Percentiles rank a stretch among this genome's conserved stretches.
phyloP scores from a whole-genome alignment of 768 basidiomycete species.

The Dioszegia aurantiaca region DNA sequence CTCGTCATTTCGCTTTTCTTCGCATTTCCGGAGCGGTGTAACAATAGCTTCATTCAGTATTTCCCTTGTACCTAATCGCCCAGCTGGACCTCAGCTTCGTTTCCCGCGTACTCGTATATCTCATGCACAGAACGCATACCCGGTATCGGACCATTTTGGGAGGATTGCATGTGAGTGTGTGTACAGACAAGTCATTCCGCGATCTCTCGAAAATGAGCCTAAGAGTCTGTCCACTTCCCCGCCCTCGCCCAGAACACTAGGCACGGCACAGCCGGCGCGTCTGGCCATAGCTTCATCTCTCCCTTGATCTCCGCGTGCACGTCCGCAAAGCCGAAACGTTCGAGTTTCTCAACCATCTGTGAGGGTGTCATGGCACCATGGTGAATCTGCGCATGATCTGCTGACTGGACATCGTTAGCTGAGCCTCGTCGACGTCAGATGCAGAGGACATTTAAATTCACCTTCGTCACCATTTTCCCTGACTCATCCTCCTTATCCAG shows the following conservation, averaged over 20 bases:
- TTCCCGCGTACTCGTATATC: not conserved
- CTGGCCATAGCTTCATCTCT: conserved; percentile 30
- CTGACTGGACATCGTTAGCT: not conserved
- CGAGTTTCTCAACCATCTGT: conserved; percentile 19
- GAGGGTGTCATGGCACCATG: conserved; percentile 21
- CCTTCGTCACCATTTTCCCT: conserved; percentile 7
- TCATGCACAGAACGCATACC: not conserved
- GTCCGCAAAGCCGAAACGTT: conserved; percentile 24
- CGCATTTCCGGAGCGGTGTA: too few species aligned
- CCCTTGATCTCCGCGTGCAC: conserved; percentile 32
- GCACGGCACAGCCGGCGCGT: conserved; percentile 20
- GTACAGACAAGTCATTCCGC: too few species aligned
- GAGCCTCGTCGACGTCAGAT: not conserved
- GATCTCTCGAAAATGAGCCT: too few species aligned
- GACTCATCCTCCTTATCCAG: conserved; percentile 4
- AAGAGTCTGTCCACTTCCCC: not conserved
- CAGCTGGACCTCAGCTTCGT: not conserved
- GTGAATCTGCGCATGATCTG: conserved; percentile 14
- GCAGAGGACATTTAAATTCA: not conserved
- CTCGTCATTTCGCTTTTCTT: too few species aligned
- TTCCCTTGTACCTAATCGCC: too few species aligned
- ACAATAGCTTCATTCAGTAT: too few species aligned
- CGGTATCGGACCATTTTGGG: too few species aligned
- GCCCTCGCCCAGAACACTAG: conserved; percentile 28
- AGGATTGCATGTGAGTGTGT: too few species aligned